These are phyloP conservation scores for Pseudocercospora fuligena DNA, from an alignment of 2,329 filamentous ascomycete genomes.

Conservation along the genomic window DNA sequence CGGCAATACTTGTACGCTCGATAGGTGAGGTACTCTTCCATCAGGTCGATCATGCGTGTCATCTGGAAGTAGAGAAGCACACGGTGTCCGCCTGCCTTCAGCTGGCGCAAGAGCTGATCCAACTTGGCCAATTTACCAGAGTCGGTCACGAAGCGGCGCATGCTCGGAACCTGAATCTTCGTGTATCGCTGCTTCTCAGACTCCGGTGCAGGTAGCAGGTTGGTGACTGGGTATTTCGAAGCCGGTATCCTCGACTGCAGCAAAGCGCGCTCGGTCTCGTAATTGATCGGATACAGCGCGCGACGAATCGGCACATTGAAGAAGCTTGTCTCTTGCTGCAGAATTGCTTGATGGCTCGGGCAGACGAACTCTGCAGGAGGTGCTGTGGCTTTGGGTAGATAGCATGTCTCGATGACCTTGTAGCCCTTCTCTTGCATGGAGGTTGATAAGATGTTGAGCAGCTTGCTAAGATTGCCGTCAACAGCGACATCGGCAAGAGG, in stretches of 20 bases:
- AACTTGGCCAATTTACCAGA: constrained; percentile 94
- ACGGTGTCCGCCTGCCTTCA: constrained; percentile 91
- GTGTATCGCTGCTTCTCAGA: constrained; percentile 85
- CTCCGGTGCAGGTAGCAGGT: constrained; percentile 76
- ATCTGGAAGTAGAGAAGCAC: constrained; percentile 99
- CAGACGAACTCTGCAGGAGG: constrained; percentile 84
- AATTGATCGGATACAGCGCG: constrained; percentile 70
- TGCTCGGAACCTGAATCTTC: constrained; percentile 90
- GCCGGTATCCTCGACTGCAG: constrained; percentile 74
- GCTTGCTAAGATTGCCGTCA: constrained; percentile 72
- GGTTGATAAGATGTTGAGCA: constrained; percentile 77
- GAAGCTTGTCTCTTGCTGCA: constrained; percentile 72
- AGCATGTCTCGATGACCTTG: constrained; percentile 78
- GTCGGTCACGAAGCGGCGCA: constrained; percentile 96
- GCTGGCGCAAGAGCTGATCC: constrained; percentile 81
- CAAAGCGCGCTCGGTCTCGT: constrained; percentile 71
- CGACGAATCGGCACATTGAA: constrained; percentile 81
- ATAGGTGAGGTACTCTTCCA: constrained; percentile 98
- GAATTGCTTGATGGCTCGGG: constrained; percentile 65
- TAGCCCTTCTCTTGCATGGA: constrained; percentile 73
- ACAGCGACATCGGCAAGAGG: constrained; percentile 71
- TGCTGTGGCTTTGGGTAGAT: constrained; percentile 76
- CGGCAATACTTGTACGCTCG: constrained; percentile 99
- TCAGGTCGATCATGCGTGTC: constrained; percentile 99
- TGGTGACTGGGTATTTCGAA: constrained; percentile 64